Base-by-base conservation (phyloP, 805 yeast species). In the Yarrowia yakushimensis region DNA sequence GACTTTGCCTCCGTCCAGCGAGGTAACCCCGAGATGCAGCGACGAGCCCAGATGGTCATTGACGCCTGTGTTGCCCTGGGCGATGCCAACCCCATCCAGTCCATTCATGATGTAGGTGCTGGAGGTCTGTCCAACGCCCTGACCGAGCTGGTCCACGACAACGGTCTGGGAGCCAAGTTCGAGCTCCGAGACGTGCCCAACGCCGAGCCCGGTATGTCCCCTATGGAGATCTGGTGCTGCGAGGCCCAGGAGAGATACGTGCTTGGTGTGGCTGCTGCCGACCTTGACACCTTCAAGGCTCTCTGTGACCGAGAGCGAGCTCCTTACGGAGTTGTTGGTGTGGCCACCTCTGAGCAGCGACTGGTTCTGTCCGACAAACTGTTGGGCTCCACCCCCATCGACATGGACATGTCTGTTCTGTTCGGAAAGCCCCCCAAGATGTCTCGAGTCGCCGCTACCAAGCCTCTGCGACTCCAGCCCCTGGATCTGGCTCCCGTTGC, bases 201-300 rank as follows among this genome's bases (percentile, higher is more conserved):
- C 36, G 82, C 91, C 67, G 99, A 94, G 75, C 96, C 97, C 54
- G 96, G 97, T 64, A 90, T 94, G 97, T 93, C 98, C 5, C 98
- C 99, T 63, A 90, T 94, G 96, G 99, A 94, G 79, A 90, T 94
- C 67, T 94, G 99, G 99, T 94, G 99, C 83, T 93, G 96, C 70
- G 99, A 94, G 77, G 94, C 98, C 2, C 99, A 94, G 78, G 99
- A 94, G 76, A 86, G 99, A 75, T 94, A 92, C 70, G 99, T 94
- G 23, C 76, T 94, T 69, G 98, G 97, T 67, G 96, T 94, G 66
- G 82, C 90, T 15, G 89, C 89, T 62, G 85, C 84, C 65, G 88
- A 91, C 72, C 76, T 93, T 64, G 82, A 82, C 7, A 68, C 78
- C 22, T 94, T 94, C 77, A 82, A 84, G 71, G 82, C 80, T 62